Evolutionary conservation across 163 green algal genomes (phyloP).

Genomic region (Chloroidium sp.): DNA sequence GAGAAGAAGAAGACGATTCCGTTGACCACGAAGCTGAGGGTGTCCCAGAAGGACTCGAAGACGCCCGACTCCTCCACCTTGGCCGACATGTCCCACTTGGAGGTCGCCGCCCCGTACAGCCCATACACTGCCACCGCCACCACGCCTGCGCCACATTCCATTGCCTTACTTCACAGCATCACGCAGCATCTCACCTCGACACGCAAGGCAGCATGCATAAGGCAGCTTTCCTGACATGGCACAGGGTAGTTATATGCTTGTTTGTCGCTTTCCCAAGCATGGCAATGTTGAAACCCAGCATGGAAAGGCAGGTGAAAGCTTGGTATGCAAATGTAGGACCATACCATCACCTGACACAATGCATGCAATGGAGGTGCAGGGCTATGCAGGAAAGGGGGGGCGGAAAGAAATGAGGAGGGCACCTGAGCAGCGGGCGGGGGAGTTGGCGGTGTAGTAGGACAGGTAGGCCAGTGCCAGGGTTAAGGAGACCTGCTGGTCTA

Average conservation of each 20-base stretch:
- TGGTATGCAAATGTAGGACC: too few relatives aligned
- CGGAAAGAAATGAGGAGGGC: slow-evolving; percentile 1
- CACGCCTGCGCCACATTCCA: slow-evolving; percentile 37
- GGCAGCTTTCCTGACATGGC: too few relatives aligned
- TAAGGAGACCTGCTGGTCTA: slow-evolving; percentile 45
- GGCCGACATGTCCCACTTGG: slow-evolving; percentile 52
- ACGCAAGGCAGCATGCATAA: too few relatives aligned
- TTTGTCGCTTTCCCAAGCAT: neutral
- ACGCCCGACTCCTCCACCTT: slow-evolving; percentile 32
- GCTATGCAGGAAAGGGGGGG: neutral
- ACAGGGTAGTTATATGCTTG: neutral
- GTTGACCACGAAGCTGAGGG: slow-evolving; percentile 66
- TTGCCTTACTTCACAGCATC: too few relatives aligned
- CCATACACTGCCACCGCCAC: slow-evolving; percentile 80
- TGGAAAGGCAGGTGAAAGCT: too few relatives aligned
- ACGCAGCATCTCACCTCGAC: slow-evolving; percentile 4
- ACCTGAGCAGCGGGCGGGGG: slow-evolving; percentile 55
- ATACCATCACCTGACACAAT: too few relatives aligned
- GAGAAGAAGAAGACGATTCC: slow-evolving; percentile 88
- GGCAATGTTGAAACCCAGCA: too few relatives aligned
- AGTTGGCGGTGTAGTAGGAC: slow-evolving; percentile 62
- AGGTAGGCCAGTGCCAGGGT: slow-evolving; percentile 69
- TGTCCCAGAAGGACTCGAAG: slow-evolving; percentile 72
- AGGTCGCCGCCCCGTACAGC: slow-evolving; percentile 66
- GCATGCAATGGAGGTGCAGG: too few relatives aligned